Conservation (phyloP, 2,329 filamentous ascomycete genomes). For the Sporothrix sp. region DNA sequence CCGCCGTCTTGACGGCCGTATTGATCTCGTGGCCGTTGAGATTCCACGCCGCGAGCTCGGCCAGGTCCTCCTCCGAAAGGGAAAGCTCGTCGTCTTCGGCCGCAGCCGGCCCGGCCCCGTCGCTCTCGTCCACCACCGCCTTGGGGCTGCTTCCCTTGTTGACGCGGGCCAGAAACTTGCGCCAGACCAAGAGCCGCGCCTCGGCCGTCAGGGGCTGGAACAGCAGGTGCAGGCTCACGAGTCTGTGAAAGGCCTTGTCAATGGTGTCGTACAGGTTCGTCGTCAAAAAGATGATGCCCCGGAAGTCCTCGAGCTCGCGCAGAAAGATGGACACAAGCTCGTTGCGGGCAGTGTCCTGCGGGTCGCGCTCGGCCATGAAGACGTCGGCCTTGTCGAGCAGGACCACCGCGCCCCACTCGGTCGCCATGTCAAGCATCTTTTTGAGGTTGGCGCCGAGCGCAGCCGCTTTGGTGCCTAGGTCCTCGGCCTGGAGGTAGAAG, state of each 20-base stretch:
- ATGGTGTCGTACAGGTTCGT: constrained; percentile 35
- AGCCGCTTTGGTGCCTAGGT: constrained; percentile 35
- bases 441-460: constrained; percentile 36
- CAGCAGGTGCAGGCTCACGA: constrained; percentile 37
- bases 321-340: constrained; percentile 39
- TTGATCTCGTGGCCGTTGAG: constrained; percentile 40
- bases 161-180: constrained; percentile 35
- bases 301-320: constrained; percentile 36
- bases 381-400: constrained; percentile 45
- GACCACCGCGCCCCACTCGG: constrained; percentile 40
- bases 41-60: constrained; percentile 30
- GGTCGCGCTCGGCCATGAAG: constrained; percentile 38
- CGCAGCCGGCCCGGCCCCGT: too few relatives aligned
- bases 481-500: constrained; percentile 35
- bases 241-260: constrained; percentile 35
- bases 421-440: constrained; percentile 37
- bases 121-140: not conserved
- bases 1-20: constrained; percentile 37
- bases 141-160: constrained; percentile 12
- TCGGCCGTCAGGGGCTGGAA: constrained; percentile 32
- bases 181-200: constrained; percentile 34
- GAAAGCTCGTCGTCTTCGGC: not conserved
- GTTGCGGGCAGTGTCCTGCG: constrained; percentile 37
- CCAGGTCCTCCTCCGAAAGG: constrained; percentile 28
- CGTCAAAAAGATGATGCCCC: constrained; percentile 36